These are phyloP conservation scores for Solanum chiquidenum DNA, from an alignment of 257 asterid genomes.

Conservation along the genomic window DNA sequence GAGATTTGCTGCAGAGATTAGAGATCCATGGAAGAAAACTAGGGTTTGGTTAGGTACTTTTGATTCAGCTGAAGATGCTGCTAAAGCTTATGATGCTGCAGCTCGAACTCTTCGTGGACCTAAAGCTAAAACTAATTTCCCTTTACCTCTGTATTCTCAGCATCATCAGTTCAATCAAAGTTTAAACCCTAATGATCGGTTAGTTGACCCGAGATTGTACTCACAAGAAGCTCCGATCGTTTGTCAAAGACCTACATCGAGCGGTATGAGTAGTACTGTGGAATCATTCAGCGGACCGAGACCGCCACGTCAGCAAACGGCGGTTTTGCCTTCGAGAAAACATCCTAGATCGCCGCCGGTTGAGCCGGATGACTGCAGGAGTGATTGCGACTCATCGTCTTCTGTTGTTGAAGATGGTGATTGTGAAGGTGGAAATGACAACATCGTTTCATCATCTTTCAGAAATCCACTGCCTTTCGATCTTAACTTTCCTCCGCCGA, in stretches of 20 bases:
- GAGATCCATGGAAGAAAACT: conserved; percentile 13
- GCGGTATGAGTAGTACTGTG: conserved; percentile 76
- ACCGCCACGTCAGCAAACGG: conserved; percentile 9
- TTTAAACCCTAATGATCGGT: conserved; percentile 18
- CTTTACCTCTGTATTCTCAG: neutral
- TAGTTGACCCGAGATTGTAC: conserved; percentile 24
- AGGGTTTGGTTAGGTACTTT: conserved; percentile 16
- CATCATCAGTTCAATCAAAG: conserved; percentile 5
- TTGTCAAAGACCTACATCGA: conserved; percentile 42
- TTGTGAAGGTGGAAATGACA: conserved; percentile 11
- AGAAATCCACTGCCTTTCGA: conserved; percentile 37
- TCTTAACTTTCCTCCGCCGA: conserved; percentile 15
- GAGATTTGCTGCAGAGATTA: conserved; percentile 3
- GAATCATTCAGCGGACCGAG: conserved; percentile 66
- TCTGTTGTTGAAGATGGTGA: conserved; percentile 50
- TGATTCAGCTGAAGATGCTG: conserved; percentile 15
- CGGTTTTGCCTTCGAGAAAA: conserved; percentile 13
- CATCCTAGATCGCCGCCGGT: conserved; percentile 38
- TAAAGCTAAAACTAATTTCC: conserved; percentile 12
- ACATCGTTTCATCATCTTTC: conserved; percentile 22
- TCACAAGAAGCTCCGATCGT: conserved; percentile 16
- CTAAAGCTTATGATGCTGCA: conserved; percentile 11
- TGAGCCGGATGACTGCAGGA: conserved; percentile 41
- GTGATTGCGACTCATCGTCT: conserved; percentile 64
- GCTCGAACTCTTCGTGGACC: conserved; percentile 8